Percentiles rank a stretch among this genome's conserved stretches.
Evolutionary conservation across 495 filamentous ascomycete genomes (phyloP).

Genomic region (Tuber brumale): DNA sequence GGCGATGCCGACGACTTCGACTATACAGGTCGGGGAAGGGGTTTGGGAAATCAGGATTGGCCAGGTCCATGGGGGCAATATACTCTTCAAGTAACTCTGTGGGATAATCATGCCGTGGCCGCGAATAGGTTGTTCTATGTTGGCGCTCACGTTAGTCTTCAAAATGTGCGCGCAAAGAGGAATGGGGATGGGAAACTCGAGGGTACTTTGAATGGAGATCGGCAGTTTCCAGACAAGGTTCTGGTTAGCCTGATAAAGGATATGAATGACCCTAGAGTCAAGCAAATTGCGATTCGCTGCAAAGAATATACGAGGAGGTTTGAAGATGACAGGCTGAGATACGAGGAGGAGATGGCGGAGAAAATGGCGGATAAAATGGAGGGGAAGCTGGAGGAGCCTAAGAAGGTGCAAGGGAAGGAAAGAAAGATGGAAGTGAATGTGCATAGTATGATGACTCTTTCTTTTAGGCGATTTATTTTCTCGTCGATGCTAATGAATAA

Average conservation of each 20-base stretch:
- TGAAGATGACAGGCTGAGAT: conserved; percentile 47
- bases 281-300: conserved; percentile 58
- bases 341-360: conserved; percentile 43
- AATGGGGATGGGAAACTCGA: conserved; percentile 55
- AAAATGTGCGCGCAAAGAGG: conserved; percentile 67
- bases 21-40: conserved; percentile 17
- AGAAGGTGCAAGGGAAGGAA: conserved; percentile 18
- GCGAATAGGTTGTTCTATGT: conserved; percentile 52
- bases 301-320: conserved; percentile 55
- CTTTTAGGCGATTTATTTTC: conserved; percentile 6
- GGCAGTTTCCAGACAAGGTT: conserved; percentile 48
- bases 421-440: conserved; percentile 37
- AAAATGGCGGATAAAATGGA: conserved; percentile 34
- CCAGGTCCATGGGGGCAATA: conserved; percentile 69
- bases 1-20: conserved; percentile 29
- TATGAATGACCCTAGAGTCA: conserved; percentile 50
- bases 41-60: conserved; percentile 49
- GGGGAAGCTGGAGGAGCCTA: conserved; percentile 39
- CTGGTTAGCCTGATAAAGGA: conserved; percentile 50
- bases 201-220: conserved; percentile 63
- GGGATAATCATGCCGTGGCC: conserved; percentile 58
- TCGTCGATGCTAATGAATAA: background rate
- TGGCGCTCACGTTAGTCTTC: conserved; percentile 57
- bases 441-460: conserved; percentile 32
- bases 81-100: conserved; percentile 66